phyloP scores from a whole-genome alignment of 2,329 filamentous ascomycete species.

The Scolecobasidium constrictum region DNA sequence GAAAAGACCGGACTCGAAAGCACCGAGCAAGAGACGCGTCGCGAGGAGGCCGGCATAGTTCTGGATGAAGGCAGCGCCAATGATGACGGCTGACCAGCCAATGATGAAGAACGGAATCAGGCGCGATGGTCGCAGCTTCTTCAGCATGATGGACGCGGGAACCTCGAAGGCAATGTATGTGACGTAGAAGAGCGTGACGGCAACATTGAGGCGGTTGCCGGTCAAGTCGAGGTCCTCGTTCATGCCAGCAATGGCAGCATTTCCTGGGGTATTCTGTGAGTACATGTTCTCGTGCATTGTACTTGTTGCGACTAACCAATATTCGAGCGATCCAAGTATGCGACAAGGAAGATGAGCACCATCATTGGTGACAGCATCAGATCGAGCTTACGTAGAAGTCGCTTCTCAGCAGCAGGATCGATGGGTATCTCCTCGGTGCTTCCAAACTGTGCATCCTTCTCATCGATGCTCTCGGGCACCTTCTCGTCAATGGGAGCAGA shows the following conservation, averaged over 20 bases:
- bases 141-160: slow-evolving; percentile 18
- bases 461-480: too few relatives aligned
- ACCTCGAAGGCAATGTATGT: slow-evolving; percentile 17
- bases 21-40: slow-evolving; percentile 18
- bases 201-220: slow-evolving; percentile 21
- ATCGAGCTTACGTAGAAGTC: slow-evolving; percentile 1
- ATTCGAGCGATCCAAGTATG: slow-evolving; percentile 12
- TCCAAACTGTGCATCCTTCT: not conserved
- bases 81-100: slow-evolving; percentile 17
- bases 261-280: slow-evolving; percentile 14
- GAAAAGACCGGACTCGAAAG: slow-evolving; percentile 19
- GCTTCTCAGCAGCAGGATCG: not conserved
- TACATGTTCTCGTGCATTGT: not conserved
- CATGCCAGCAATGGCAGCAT: slow-evolving; percentile 17
- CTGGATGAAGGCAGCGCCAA: slow-evolving; percentile 21
- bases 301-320: not conserved
- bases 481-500: too few relatives aligned
- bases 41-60: slow-evolving; percentile 19
- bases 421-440: too few relatives aligned
- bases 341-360: slow-evolving; percentile 10
- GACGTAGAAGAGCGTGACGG: slow-evolving; percentile 21
- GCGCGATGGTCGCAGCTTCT: slow-evolving; percentile 15
- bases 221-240: slow-evolving; percentile 21
- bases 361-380: slow-evolving; percentile 8
- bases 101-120: slow-evolving; percentile 15